A percentile compares a stretch with the other conserved stretches of the same genome.
Evolutionary conservation across 495 filamentous ascomycete species (phyloP).

Genomic region (Daldinia decipiens): DNA sequence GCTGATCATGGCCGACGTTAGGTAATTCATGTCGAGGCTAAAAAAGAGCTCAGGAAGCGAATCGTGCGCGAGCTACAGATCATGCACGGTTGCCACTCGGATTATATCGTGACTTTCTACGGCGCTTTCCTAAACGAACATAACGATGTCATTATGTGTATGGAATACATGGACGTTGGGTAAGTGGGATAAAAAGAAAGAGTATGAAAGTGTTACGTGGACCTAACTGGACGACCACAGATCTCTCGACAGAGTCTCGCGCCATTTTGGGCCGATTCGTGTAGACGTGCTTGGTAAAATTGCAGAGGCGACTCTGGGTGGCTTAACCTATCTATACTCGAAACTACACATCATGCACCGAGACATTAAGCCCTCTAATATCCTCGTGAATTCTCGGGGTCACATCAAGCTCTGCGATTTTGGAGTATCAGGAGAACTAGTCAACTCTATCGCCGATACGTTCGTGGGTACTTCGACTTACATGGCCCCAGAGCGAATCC

Average conservation of each 20-base stretch:
- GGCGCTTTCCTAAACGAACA: conserved; percentile 95
- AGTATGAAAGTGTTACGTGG: neutral
- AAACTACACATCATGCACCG: conserved; percentile 97
- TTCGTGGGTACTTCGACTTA: conserved; percentile 99
- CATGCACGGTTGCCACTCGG: conserved; percentile 96
- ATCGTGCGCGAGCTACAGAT: conserved; percentile 97
- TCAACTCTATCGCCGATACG: conserved; percentile 96
- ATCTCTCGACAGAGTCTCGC: conserved; percentile 93
- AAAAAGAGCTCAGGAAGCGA: conserved; percentile 93
- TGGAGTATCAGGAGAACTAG: conserved; percentile 93
- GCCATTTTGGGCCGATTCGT: conserved; percentile 91
- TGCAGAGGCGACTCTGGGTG: conserved; percentile 93
- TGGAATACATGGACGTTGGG: conserved; percentile 99
- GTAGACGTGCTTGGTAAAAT: conserved; percentile 99
- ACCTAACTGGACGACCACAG: conserved; percentile 63
- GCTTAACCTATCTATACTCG: conserved; percentile 92
- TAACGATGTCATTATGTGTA: conserved; percentile 97
- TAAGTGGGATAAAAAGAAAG: conserved; percentile 58
- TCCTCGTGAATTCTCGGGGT: conserved; percentile 91
- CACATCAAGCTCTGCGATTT: conserved; percentile 98
- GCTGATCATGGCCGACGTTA: conserved; percentile 48
- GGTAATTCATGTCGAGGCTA: conserved; percentile 98
- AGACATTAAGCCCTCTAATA: conserved; percentile 98
- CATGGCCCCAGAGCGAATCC: conserved; percentile 98
- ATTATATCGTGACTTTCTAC: conserved; percentile 96